Base-by-base conservation (phyloP, 441 rosid genomes). In the Erodium moschatum region DNA sequence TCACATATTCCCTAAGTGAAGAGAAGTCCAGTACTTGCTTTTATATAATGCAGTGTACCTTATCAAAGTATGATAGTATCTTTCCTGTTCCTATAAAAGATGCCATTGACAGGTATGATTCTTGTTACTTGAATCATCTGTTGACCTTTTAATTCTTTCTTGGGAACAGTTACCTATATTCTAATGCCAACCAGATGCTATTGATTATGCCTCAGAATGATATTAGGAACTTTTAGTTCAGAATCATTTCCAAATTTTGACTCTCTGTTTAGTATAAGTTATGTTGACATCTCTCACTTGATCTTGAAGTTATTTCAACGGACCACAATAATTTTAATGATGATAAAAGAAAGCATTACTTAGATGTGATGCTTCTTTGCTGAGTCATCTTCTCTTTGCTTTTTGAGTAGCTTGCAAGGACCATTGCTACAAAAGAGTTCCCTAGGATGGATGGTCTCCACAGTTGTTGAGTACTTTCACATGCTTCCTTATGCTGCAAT, bases 11-110 rank as follows among this genome's bases (percentile, higher is more conserved):
- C 40, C 67, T 82, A 64, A 82, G 85, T 70, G 84, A 83, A 84
- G 90, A 81, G 74, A 88, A 87, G 81, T 77, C 93, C 20, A 75
- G 83, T 11, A 66, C 82, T 24, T 76, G 83, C 67, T 87, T 93
- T 77, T 93, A 88, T 77, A 86, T 91, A 71, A 80, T 91, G 85
- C 88, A 88, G 73, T 80, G 89, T 81, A 76, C 74, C 64, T 75
- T 80, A 70, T 48, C 77, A 65, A 68, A 76, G 20, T 70, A 66
- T 6, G 77, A 69, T 21, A 63, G 72, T 72, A 56, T 71, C 67
- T 68, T 71, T 50, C 70, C 77, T 73, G 66, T 72, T 50, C 84
- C 90, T 33, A 67, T 87, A 1, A 75, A 73, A 72, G 86, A 84
- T 72, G 76, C 70, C 13, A 73, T 91, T 73, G 66, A 73, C 29